Evolutionary conservation across 805 yeast genomes (phyloP).

Genomic region (Ogataea degrootiae): DNA sequence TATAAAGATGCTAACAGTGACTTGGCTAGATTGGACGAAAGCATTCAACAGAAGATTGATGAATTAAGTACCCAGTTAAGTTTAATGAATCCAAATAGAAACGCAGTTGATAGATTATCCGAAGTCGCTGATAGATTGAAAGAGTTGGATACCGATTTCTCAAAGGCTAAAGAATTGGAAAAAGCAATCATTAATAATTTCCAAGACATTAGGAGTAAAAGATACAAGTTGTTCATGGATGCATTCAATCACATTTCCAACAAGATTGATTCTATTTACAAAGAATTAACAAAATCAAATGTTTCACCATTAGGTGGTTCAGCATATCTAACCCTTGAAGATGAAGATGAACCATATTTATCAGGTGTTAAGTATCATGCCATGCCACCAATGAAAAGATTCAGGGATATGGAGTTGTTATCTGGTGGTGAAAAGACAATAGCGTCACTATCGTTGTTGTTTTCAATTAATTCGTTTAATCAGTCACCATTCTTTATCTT

Average conservation of each 20-base stretch:
- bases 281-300: conserved; percentile 73
- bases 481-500: conserved; percentile 95
- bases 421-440: conserved; percentile 97
- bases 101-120: conserved; percentile 69
- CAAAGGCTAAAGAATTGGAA: conserved; percentile 57
- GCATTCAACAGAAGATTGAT: conserved; percentile 32
- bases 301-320: conserved; percentile 84
- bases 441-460: conserved; percentile 89
- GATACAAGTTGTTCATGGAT: conserved; percentile 60
- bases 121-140: conserved; percentile 60
- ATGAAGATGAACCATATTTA: conserved; percentile 83
- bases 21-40: conserved; percentile 17
- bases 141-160: conserved; percentile 61
- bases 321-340: conserved; percentile 83
- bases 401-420: conserved; percentile 83
- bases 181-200: conserved; percentile 49
- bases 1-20: no score
- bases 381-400: conserved; percentile 93
- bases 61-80: conserved; percentile 34
- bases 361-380: conserved; percentile 87
- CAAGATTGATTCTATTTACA: conserved; percentile 70
- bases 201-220: conserved; percentile 49
- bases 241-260: conserved; percentile 76
- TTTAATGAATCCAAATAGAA: conserved; percentile 69
- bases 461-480: conserved; percentile 84